Evolutionary conservation across 495 filamentous ascomycete species (phyloP).

Genomic region (Penicillium maclennaniae): DNA sequence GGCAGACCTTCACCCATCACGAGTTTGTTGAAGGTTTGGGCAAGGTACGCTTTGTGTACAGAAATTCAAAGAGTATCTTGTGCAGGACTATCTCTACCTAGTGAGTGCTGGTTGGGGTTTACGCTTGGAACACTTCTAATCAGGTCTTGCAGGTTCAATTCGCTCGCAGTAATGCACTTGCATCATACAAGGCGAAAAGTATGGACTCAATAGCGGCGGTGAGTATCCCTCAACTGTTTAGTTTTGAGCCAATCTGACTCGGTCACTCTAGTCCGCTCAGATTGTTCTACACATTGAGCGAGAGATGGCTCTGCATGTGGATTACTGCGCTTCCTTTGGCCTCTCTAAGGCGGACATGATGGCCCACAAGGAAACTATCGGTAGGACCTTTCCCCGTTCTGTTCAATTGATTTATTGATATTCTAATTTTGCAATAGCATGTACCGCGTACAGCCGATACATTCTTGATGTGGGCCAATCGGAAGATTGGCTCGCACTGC

Average conservation of each 20-base stretch:
- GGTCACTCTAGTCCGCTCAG: conserved; percentile 52
- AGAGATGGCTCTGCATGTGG: conserved; percentile 76
- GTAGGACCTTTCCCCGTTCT: conserved; percentile 38
- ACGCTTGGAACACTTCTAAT: background rate
- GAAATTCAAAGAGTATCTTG: conserved; percentile 77
- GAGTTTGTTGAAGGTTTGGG: conserved; percentile 76
- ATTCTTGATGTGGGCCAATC: conserved; percentile 85
- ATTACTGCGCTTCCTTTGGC: conserved; percentile 77
- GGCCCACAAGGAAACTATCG: conserved; percentile 65
- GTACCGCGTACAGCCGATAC: conserved; percentile 59
- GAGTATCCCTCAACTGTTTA: conserved; percentile 17
- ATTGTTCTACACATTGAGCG: conserved; percentile 71
- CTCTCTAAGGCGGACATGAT: conserved; percentile 75
- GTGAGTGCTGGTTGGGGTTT: conserved; percentile 39
- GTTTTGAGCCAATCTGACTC: conserved; percentile 1
- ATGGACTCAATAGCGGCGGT: conserved; percentile 69
- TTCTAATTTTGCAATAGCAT: conserved; percentile 26
- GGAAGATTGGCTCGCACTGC: conserved; percentile 78
- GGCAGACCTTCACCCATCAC: conserved; percentile 73
- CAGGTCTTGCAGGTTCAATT: conserved; percentile 66
- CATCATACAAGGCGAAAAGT: conserved; percentile 71
- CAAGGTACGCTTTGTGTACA: conserved; percentile 63
- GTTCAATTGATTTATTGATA: conserved; percentile 25
- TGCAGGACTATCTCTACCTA: conserved; percentile 87
- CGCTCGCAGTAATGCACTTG: conserved; percentile 76